A percentile compares a stretch with the other conserved stretches of the same genome.
Conservation (phyloP, 2,329 filamentous ascomycete genomes). For the Aspergillus ochraceus region DNA sequence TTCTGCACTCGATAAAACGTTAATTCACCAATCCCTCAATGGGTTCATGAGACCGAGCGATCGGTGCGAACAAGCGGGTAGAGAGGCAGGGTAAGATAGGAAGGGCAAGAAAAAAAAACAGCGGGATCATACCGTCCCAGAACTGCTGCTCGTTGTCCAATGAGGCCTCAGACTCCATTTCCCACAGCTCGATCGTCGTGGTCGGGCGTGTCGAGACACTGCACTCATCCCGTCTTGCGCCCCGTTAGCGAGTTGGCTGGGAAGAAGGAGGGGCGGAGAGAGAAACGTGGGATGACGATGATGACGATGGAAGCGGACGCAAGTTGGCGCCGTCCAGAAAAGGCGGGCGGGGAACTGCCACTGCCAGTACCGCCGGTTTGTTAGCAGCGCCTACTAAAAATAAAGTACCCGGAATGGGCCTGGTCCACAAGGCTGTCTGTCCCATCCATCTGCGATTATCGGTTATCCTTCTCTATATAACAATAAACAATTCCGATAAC, state of each 20-base stretch:
- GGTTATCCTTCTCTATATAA: neutral
- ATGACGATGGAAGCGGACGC: neutral
- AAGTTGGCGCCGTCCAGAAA: neutral
- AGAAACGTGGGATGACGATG: constrained; percentile 1
- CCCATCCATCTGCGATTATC: neutral
- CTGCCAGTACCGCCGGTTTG: neutral
- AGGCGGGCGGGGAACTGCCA: constrained; percentile 4
- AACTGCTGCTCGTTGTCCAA: constrained; percentile 82
- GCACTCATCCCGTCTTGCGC: constrained; percentile 38
- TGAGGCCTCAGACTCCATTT: constrained; percentile 68
- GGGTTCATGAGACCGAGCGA: neutral
- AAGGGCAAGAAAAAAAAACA: constrained; percentile 1
- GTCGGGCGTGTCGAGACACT: constrained; percentile 30
- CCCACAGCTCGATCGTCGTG: constrained; percentile 43
- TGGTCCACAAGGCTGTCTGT: neutral
- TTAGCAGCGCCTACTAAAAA: neutral
- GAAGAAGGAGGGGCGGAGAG: constrained; percentile 15
- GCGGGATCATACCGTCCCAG: constrained; percentile 71
- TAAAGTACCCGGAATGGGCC: neutral
- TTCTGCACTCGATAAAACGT: constrained; percentile 47
- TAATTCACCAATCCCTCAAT: neutral
- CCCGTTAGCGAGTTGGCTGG: constrained; percentile 13
- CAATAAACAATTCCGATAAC: neutral
- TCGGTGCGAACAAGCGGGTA: neutral
- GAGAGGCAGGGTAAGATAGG: neutral